These are phyloP conservation scores for Penicillium egyptiacum DNA, from an alignment of 495 filamentous ascomycete genomes.

Conservation along the genomic window DNA sequence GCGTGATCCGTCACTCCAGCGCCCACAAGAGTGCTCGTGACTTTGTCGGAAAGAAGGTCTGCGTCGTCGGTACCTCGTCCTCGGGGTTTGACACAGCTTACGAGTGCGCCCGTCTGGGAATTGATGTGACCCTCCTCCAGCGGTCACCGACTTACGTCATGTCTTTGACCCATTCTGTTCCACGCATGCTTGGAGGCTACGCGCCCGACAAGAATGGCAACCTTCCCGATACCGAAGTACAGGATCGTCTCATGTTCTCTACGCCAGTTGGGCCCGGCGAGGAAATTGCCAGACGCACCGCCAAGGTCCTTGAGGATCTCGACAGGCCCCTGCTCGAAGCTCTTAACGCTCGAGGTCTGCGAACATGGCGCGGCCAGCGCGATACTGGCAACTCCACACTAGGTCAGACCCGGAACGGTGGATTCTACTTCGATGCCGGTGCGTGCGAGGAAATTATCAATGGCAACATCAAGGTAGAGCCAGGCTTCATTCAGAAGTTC, in stretches of 20 bases:
- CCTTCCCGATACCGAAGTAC: conserved; percentile 9
- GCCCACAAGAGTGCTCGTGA: conserved; percentile 41
- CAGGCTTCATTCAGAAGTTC: conserved; percentile 39
- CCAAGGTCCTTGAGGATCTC: conserved; percentile 17
- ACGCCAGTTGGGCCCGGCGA: conserved; percentile 20
- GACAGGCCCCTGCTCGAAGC: conserved; percentile 21
- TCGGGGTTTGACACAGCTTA: conserved; percentile 71
- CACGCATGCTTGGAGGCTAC: conserved; percentile 22
- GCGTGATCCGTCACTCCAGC: conserved; percentile 35
- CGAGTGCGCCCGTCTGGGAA: conserved; percentile 56
- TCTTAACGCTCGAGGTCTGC: conserved; percentile 21
- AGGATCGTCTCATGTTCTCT: conserved; percentile 19
- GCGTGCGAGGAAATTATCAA: conserved; percentile 63
- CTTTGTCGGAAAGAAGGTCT: conserved; percentile 61
- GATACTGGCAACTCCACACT: conserved; percentile 26
- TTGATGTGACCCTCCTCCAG: conserved; percentile 70
- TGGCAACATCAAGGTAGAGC: conserved; percentile 67
- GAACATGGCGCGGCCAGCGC: conserved; percentile 30
- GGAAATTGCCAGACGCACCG: conserved; percentile 16
- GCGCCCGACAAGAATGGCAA: conserved; percentile 18
- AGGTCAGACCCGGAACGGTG: conserved; percentile 55
- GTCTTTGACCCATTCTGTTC: conserved; percentile 27
- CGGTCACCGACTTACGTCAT: conserved; percentile 66
- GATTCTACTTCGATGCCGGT: conserved; percentile 71
- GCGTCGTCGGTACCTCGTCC: conserved; percentile 71